A percentile compares a stretch with the other conserved stretches of the same genome.
These are phyloP conservation scores for Candida sp. DNA, from an alignment of 1,139 yeast species.

Conservation along the genomic window DNA sequence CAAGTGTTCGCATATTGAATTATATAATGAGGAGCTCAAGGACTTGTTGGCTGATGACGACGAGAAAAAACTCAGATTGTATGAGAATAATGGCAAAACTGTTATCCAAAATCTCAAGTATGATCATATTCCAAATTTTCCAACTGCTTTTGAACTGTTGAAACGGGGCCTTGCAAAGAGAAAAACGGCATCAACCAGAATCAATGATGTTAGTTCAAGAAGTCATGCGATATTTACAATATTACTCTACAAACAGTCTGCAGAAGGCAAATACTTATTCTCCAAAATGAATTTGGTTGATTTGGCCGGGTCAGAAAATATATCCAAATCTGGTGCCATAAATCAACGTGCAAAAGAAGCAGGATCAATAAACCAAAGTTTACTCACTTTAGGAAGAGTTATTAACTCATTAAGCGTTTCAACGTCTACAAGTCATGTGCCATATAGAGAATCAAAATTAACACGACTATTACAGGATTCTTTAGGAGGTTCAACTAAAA, in stretches of 20 bases:
- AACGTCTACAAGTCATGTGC: conserved; percentile 48
- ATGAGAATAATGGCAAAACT: conserved; percentile 30
- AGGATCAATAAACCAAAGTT: conserved; percentile 81
- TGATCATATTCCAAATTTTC: conserved; percentile 47
- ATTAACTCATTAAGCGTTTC: conserved; percentile 58
- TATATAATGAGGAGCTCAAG: conserved; percentile 68
- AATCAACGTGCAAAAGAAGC: conserved; percentile 84
- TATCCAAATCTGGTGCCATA: conserved; percentile 74
- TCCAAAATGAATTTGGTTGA: conserved; percentile 81
- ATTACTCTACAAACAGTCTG: conserved; percentile 46
- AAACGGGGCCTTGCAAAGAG: conserved; percentile 55
- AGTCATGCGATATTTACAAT: conserved; percentile 74
- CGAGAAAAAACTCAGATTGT: conserved; percentile 45
- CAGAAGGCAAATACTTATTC: conserved; percentile 32
- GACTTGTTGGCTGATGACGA: conserved; percentile 53
- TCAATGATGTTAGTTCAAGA: conserved; percentile 68
- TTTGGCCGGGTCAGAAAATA: conserved; percentile 86
- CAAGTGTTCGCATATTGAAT: conserved; percentile 68
- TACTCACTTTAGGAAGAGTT: conserved; percentile 80
- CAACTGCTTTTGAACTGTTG: conserved; percentile 52
- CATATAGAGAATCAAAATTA: conserved; percentile 82
- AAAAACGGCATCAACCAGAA: conserved; percentile 65
- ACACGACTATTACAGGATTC: conserved; percentile 81
- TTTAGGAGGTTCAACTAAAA: conserved; percentile 78
- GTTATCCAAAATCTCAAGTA: conserved; percentile 57